Conservation (phyloP, 768 basidiomycete species). For the Naganishia antarctica region DNA sequence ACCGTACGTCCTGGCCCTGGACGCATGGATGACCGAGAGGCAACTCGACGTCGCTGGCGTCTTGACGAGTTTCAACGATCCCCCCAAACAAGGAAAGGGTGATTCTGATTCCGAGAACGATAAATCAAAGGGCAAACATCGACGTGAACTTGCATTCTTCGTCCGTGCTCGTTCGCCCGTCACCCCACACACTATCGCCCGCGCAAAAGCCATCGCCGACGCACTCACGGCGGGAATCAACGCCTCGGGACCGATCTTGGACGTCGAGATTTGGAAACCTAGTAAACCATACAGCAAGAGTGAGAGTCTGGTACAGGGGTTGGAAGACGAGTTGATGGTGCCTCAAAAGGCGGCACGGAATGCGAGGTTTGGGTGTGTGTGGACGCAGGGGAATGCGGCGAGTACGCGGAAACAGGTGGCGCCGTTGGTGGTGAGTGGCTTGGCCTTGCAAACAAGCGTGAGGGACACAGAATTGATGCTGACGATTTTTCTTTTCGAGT, state of each 20-base stretch:
- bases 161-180: conserved; percentile 58
- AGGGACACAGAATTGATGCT: not conserved
- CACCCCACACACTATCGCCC: conserved; percentile 31
- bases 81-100: too few relatives aligned
- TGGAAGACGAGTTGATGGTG: conserved; percentile 18
- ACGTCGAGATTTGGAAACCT: conserved; percentile 53
- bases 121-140: conserved; percentile 62
- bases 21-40: conserved; percentile 64
- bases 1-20: conserved; percentile 50
- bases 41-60: conserved; percentile 68
- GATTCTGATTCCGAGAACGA: too few relatives aligned
- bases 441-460: not conserved
- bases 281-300: conserved; percentile 40
- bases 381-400: conserved; percentile 50
- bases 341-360: conserved; percentile 24
- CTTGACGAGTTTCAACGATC: conserved; percentile 62
- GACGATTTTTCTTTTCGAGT: not conserved
- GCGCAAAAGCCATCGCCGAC: conserved; percentile 51
- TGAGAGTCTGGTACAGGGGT: conserved; percentile 26
- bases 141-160: conserved; percentile 47
- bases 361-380: conserved; percentile 41
- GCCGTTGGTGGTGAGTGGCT: conserved; percentile 49
- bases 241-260: conserved; percentile 54
- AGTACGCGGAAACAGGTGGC: conserved; percentile 51
- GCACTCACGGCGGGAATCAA: conserved; percentile 62